Conservation (phyloP, 2,329 filamentous ascomycete genomes). For the Xylariaceae sp. region DNA sequence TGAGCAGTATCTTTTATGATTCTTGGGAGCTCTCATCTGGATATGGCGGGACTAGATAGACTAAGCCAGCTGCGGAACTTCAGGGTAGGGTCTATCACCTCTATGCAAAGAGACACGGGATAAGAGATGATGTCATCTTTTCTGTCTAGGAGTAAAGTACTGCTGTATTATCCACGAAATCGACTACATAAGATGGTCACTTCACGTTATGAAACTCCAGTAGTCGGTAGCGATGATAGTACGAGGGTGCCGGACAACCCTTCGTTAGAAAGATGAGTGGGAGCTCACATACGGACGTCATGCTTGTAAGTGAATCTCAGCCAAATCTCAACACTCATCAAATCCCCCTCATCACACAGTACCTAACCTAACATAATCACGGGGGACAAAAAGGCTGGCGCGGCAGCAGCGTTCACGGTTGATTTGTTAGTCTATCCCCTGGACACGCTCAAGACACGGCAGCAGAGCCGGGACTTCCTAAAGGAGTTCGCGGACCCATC, state of each 20-base stretch:
- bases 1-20: too few species aligned
- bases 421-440: constrained; percentile 82
- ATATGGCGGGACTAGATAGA: too few species aligned
- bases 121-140: neutral
- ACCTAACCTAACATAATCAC: neutral
- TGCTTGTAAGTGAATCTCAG: constrained; percentile 24
- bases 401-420: constrained; percentile 77
- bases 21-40: too few species aligned
- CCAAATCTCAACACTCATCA: too few species aligned
- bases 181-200: neutral
- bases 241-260: neutral
- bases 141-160: too few species aligned
- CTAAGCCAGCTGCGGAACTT: too few species aligned
- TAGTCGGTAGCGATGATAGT: neutral
- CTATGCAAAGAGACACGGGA: too few species aligned
- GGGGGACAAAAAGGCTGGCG: constrained; percentile 59
- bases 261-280: constrained; percentile 18
- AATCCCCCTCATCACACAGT: too few species aligned
- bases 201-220: neutral
- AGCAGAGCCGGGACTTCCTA: constrained; percentile 72
- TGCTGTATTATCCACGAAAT: too few species aligned
- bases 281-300: constrained; percentile 26
- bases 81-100: too few species aligned
- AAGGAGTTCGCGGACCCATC: constrained; percentile 56
- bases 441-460: constrained; percentile 83